A percentile compares a stretch with the other conserved stretches of the same genome.
These are phyloP conservation scores for Ceratocystis diversiconidia DNA, from an alignment of 2,329 filamentous ascomycete species.

Conservation along the genomic window DNA sequence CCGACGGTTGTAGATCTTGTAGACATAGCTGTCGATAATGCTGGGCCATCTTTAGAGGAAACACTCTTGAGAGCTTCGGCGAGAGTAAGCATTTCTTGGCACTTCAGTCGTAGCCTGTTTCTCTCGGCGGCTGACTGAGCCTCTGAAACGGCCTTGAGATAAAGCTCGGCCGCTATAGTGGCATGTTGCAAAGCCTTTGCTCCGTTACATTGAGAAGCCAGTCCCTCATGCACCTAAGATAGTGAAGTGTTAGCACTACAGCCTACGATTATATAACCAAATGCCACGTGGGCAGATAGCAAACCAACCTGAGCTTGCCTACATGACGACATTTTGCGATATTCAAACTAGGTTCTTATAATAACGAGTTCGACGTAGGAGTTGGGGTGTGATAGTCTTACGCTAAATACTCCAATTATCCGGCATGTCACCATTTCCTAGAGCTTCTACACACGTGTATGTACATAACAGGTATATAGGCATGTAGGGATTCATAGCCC, in stretches of 20 bases:
- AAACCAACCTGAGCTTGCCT: conserved; percentile 5
- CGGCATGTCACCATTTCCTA: neutral
- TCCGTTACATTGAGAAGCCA: conserved; percentile 26
- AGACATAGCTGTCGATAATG: neutral
- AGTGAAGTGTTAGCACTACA: neutral
- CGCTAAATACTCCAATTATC: neutral
- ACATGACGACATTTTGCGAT: neutral
- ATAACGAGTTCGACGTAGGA: neutral
- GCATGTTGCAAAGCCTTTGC: conserved; percentile 56
- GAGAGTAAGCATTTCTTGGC: conserved; percentile 51
- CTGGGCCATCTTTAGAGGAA: neutral
- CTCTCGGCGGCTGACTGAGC: conserved; percentile 49
- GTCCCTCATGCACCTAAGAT: conserved; percentile 28
- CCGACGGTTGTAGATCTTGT: neutral
- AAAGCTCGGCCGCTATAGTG: conserved; percentile 64
- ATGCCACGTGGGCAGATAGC: neutral
- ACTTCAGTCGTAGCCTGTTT: conserved; percentile 51
- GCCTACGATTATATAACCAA: neutral
- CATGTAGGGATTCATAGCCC: neutral
- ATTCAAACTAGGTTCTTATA: neutral
- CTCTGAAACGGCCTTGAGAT: conserved; percentile 60
- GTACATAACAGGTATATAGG: neutral
- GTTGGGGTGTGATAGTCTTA: neutral
- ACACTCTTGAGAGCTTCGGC: conserved; percentile 61
- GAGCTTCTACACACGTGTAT: neutral